Percentiles rank a stretch among this genome's conserved stretches.
Evolutionary conservation across 2,329 filamentous ascomycete genomes (phyloP).

Genomic region (Sarocladium kiliense): DNA sequence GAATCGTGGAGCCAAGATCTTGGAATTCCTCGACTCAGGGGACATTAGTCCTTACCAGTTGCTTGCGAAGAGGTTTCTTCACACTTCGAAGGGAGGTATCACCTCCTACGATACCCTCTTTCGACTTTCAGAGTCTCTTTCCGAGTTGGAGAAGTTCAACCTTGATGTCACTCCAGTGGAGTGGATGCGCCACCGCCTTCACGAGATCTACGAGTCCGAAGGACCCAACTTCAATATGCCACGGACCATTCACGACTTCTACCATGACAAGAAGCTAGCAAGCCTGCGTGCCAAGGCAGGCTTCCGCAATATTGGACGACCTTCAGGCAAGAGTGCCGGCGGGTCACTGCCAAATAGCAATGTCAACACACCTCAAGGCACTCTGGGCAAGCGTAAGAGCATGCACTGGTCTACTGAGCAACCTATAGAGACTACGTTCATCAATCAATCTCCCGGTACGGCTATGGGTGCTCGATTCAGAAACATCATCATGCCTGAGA

Average conservation of each 20-base stretch:
- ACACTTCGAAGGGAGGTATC: conserved; percentile 32
- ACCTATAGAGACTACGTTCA: conserved; percentile 22
- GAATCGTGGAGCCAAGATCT: conserved; percentile 47
- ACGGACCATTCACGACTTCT: conserved; percentile 47
- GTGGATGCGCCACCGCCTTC: conserved; percentile 53
- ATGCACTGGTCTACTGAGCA: conserved; percentile 23
- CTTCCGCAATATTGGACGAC: conserved; percentile 52
- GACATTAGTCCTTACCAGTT: conserved; percentile 53
- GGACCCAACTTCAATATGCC: conserved; percentile 46
- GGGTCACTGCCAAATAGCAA: conserved; percentile 17
- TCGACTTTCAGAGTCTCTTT: conserved; percentile 47
- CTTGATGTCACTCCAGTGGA: conserved; percentile 48
- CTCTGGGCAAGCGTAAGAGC: conserved; percentile 21
- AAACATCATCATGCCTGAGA: conserved; percentile 2
- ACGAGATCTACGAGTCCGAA: conserved; percentile 39
- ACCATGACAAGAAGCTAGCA: conserved; percentile 49
- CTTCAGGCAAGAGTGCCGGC: conserved; percentile 36
- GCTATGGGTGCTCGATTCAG: not conserved
- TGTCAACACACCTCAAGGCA: conserved; percentile 17
- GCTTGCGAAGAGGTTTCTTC: conserved; percentile 45
- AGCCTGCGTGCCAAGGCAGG: conserved; percentile 46
- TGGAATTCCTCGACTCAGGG: conserved; percentile 46
- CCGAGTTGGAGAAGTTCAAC: conserved; percentile 48
- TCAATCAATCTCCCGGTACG: conserved; percentile 3
- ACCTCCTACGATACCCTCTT: conserved; percentile 53